These are phyloP conservation scores for Trematosphaeria pertusa DNA, from an alignment of 2,329 filamentous ascomycete species.

Conservation along the genomic window DNA sequence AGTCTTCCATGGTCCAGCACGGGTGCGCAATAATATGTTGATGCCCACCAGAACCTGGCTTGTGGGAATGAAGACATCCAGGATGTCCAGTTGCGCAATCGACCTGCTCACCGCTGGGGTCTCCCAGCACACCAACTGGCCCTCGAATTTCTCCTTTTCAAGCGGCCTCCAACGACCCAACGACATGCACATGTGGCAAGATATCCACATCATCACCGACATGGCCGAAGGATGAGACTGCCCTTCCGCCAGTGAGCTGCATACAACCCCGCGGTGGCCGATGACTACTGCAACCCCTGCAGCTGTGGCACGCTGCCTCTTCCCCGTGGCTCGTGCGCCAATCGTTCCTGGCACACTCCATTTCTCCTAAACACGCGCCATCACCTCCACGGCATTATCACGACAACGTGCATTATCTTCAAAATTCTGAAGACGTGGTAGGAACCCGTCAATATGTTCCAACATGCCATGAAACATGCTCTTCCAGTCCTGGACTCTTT, in stretches of 20 bases:
- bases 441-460: background rate
- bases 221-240: constrained; percentile 1
- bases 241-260: background rate
- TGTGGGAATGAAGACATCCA: background rate
- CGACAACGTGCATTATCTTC: background rate
- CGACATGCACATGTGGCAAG: too few species aligned
- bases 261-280: constrained; percentile 1
- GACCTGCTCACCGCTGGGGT: too few species aligned
- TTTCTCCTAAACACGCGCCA: background rate
- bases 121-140: too few species aligned
- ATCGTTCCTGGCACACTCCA: constrained; percentile 1
- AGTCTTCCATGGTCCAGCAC: background rate
- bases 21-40: background rate
- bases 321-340: constrained; percentile 7
- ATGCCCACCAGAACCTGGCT: background rate
- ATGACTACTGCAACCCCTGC: constrained; percentile 2
- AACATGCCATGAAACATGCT: too few species aligned
- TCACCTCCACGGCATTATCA: background rate
- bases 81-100: background rate
- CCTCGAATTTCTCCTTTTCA: too few species aligned
- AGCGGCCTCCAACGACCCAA: too few species aligned
- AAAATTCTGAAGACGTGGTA: background rate
- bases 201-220: too few species aligned
- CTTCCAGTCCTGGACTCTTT: background rate
- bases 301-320: background rate